A percentile compares a stretch with the other conserved stretches of the same genome.
Evolutionary conservation across 108 stramenopile genomes (phyloP).

Genomic region (Skeletonema grethae): DNA sequence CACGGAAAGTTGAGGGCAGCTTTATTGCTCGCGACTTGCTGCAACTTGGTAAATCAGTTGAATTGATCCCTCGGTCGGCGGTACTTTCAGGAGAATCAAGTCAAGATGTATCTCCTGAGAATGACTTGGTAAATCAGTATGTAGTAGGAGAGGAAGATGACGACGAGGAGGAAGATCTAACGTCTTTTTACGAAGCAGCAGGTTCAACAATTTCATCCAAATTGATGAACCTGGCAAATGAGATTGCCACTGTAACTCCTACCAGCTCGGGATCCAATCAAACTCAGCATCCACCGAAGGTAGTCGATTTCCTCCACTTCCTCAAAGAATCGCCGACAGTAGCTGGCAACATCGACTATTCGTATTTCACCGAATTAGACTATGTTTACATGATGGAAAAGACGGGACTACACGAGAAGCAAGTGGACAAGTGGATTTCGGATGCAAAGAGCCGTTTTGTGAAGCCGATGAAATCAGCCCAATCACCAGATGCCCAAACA

Average conservation of each 20-base stretch:
- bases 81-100: constrained; percentile 3
- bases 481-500: neutral
- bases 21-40: neutral
- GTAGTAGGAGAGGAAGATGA: neutral
- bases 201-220: neutral
- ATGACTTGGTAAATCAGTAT: neutral
- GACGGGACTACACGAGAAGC: neutral
- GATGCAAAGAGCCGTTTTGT: neutral
- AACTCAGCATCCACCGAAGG: neutral
- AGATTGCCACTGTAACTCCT: neutral
- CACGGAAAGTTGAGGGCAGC: neutral
- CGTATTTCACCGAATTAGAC: neutral
- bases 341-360: neutral
- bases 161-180: neutral
- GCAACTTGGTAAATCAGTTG: neutral
- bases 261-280: neutral
- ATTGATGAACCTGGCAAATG: neutral
- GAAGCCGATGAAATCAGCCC: neutral
- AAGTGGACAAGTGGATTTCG: neutral
- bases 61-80: constrained; percentile 1
- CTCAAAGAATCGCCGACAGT: neutral
- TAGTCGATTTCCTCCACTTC: neutral
- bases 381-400: constrained; percentile 1
- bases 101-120: neutral
- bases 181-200: constrained; percentile 2